Percentiles rank a stretch among this genome's conserved stretches.
Conservation (phyloP, 2,329 filamentous ascomycete species). For the Akanthomyces muscarius region DNA sequence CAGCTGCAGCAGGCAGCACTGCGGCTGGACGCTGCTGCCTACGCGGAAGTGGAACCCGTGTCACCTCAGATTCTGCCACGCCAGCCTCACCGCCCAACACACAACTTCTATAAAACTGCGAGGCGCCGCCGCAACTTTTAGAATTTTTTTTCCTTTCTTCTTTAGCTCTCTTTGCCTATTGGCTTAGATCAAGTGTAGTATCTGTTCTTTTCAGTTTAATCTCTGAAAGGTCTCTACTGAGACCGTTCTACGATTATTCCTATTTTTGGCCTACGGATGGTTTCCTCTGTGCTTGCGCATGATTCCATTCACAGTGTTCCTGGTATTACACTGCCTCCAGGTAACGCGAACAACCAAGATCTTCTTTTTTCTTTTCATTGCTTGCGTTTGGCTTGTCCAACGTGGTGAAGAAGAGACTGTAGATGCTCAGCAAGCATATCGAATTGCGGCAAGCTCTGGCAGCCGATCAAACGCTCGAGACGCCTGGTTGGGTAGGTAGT, state of each 20-base stretch:
- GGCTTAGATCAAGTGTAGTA: slow-evolving; percentile 93
- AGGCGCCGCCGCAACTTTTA: slow-evolving; percentile 21
- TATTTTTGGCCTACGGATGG: slow-evolving; percentile 47
- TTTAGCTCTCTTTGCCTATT: slow-evolving; percentile 50
- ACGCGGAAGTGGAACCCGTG: background rate
- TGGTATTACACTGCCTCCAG: slow-evolving; percentile 45
- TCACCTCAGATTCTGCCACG: slow-evolving; percentile 8
- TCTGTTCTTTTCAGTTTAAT: slow-evolving; percentile 98
- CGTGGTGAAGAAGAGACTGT: slow-evolving; percentile 37
- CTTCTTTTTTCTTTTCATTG: slow-evolving; percentile 37
- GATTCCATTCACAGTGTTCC: slow-evolving; percentile 39
- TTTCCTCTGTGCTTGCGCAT: slow-evolving; percentile 41
- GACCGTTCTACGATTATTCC: slow-evolving; percentile 72
- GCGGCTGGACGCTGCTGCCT: slow-evolving; percentile 9
- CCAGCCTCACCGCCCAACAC: slow-evolving; percentile 20
- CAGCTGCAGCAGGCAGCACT: background rate
- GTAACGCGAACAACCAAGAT: slow-evolving; percentile 34
- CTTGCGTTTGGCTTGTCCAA: slow-evolving; percentile 33
- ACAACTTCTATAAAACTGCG: slow-evolving; percentile 27
- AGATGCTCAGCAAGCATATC: slow-evolving; percentile 2
- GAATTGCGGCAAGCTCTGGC: too few relatives aligned
- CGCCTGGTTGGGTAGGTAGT: too few relatives aligned
- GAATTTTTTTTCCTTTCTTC: slow-evolving; percentile 30
- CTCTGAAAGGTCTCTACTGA: slow-evolving; percentile 76
- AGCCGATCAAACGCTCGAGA: too few relatives aligned